These are phyloP conservation scores for Kalmusia sp. DNA, from an alignment of 2,329 filamentous ascomycete species.

Conservation along the genomic window DNA sequence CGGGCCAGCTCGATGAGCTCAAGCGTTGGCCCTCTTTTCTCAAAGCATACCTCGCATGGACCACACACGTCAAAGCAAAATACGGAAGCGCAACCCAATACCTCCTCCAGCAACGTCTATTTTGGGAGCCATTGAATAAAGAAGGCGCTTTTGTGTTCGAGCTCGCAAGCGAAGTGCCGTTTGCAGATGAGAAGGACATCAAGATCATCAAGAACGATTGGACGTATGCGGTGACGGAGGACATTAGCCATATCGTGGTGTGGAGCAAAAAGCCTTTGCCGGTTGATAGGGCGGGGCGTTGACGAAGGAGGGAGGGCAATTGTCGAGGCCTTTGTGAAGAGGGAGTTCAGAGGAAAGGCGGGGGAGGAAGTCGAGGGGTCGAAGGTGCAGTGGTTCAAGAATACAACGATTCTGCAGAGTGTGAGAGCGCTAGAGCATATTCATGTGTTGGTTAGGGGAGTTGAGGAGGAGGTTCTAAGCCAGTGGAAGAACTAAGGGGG, in stretches of 20 bases:
- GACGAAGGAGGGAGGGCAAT: constrained; percentile 32
- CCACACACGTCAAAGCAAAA: constrained; percentile 58
- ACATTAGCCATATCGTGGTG: constrained; percentile 63
- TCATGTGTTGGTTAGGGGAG: constrained; percentile 75
- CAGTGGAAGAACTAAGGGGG: constrained; percentile 34
- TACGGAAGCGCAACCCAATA: constrained; percentile 65
- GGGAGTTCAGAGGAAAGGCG: constrained; percentile 55
- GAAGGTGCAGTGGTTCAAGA: constrained; percentile 70
- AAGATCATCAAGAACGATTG: constrained; percentile 67
- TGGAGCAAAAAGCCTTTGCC: constrained; percentile 55
- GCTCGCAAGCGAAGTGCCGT: constrained; percentile 58
- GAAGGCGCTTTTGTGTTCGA: constrained; percentile 43
- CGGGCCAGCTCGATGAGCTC: constrained; percentile 62
- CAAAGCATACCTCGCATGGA: constrained; percentile 67
- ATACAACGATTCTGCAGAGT: constrained; percentile 67
- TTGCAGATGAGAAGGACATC: constrained; percentile 62
- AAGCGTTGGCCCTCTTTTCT: constrained; percentile 67
- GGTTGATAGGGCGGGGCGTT: constrained; percentile 41
- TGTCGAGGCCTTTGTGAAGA: constrained; percentile 42
- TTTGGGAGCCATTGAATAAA: constrained; percentile 52
- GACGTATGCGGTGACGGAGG: constrained; percentile 65
- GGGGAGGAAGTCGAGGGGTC: constrained; percentile 48
- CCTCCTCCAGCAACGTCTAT: constrained; percentile 62
- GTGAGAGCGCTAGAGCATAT: constrained; percentile 72
- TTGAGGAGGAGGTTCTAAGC: constrained; percentile 62